Evolutionary conservation across 2,329 filamentous ascomycete genomes (phyloP), one percentile per base, ranked within the genome.

Genomic region (Stachybotrys echinatus): DNA sequence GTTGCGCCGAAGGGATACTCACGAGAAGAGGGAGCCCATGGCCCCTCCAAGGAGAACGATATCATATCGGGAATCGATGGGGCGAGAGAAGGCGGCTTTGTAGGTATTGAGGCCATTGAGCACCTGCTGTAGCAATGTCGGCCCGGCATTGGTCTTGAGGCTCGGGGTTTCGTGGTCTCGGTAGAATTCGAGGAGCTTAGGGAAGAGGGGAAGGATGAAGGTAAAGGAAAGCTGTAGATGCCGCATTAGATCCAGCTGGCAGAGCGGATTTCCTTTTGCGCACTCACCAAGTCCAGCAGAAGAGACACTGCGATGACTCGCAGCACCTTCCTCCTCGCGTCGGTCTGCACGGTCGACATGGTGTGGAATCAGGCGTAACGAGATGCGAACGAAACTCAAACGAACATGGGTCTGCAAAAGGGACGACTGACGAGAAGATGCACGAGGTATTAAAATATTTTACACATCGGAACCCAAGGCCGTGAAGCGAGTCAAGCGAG

Each of bases 161-260:
- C 73, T 62, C 21, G 76, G 72, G 39, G 80, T 79, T 70, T 96
- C 92, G 69, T 85, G 83, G 65, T 89, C 85, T 71, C 90, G 89
- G 74, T 97, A 99, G 80, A 96, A 97, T 61, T 95, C 88, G 69
- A 97, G 87, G 42, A 99, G 86, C 51, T 91, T 92, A 7, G 92
- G 94, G 66, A 97, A 99, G 34, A 99, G 83, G 0, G 94, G 94
- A 8, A 99, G 85, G 65, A 97, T 97, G 66, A 99, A 96, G 23
- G 94, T 99, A 69, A 99, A 99, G 50, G 92, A 96, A 62, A 97
- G 89, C 92, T 96, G 45, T 19, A 20, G 17, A 18, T 18, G n/a
- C n/a, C 23, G 23, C 10, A 19, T 37, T 12, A 46, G 42, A 21
- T 6, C 23, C 39, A 42, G 39, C 10, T 18, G 39, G 18, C 39